These are phyloP conservation scores for Austroboletus novae-zelandiae DNA, from an alignment of 1,284 basidiomycete genomes.

Conservation along the genomic window DNA sequence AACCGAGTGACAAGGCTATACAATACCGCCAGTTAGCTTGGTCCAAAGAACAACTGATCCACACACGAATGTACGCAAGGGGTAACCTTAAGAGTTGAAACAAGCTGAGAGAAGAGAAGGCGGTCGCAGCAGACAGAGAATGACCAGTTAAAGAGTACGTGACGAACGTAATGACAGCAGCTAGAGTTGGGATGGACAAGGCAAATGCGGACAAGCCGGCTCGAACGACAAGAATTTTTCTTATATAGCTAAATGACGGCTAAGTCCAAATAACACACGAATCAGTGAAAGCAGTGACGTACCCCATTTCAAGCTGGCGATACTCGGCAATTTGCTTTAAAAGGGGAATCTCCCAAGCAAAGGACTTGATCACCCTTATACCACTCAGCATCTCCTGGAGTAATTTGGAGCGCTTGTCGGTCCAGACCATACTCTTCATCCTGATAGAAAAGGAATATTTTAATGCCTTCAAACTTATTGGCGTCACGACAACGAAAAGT, in stretches of 20 bases:
- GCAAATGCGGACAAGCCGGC: slow-evolving; percentile 68
- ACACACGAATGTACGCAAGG: slow-evolving; percentile 59
- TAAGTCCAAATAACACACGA: background rate
- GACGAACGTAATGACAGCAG: slow-evolving; percentile 84
- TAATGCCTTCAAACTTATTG: slow-evolving; percentile 71
- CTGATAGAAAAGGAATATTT: slow-evolving; percentile 72
- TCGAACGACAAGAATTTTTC: slow-evolving; percentile 72
- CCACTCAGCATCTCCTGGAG: slow-evolving; percentile 83
- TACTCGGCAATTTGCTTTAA: slow-evolving; percentile 68
- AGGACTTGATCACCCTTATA: slow-evolving; percentile 90
- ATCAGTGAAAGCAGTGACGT: slow-evolving; percentile 20
- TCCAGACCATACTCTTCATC: slow-evolving; percentile 84
- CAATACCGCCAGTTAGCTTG: background rate
- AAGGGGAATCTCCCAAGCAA: slow-evolving; percentile 80
- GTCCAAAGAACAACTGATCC: background rate
- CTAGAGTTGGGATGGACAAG: slow-evolving; percentile 74
- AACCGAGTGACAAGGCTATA: slow-evolving; percentile 69
- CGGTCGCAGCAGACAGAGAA: slow-evolving; percentile 60
- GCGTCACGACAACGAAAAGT: slow-evolving; percentile 69
- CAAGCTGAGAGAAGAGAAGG: slow-evolving; percentile 82
- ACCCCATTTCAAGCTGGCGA: slow-evolving; percentile 72
- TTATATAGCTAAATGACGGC: slow-evolving; percentile 54
- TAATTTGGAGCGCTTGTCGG: slow-evolving; percentile 83
- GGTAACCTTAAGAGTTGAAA: slow-evolving; percentile 78
- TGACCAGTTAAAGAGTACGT: slow-evolving; percentile 76